These are phyloP conservation scores for Ambrosiella cleistominuta DNA, from an alignment of 2,329 filamentous ascomycete genomes.

Conservation along the genomic window DNA sequence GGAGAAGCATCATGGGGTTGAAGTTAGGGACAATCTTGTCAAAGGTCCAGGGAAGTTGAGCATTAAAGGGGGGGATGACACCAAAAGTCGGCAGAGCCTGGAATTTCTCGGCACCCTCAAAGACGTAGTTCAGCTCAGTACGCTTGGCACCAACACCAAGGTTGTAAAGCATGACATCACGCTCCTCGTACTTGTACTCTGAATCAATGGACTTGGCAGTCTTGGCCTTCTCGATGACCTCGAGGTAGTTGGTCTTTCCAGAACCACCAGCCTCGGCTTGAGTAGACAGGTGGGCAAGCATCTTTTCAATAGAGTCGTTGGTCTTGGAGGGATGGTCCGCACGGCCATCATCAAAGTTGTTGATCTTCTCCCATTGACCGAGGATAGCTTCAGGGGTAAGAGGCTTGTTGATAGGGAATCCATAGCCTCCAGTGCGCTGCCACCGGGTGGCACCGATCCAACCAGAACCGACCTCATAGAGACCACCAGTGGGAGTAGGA, in stretches of 20 bases:
- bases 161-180: slow-evolving; percentile 89
- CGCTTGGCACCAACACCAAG: slow-evolving; percentile 84
- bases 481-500: slow-evolving; percentile 65
- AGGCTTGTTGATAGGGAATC: slow-evolving; percentile 73
- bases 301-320: slow-evolving; percentile 59
- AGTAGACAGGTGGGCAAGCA: slow-evolving; percentile 71
- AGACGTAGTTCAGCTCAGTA: slow-evolving; percentile 72
- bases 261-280: slow-evolving; percentile 45
- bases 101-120: slow-evolving; percentile 82
- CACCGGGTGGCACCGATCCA: slow-evolving; percentile 87
- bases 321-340: slow-evolving; percentile 71
- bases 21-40: slow-evolving; percentile 85
- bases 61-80: slow-evolving; percentile 85
- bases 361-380: slow-evolving; percentile 59
- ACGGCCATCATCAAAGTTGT: slow-evolving; percentile 72
- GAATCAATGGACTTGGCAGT: slow-evolving; percentile 52
- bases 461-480: slow-evolving; percentile 90
- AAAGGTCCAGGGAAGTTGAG: slow-evolving; percentile 61
- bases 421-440: slow-evolving; percentile 79
- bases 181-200: slow-evolving; percentile 68
- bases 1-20: slow-evolving; percentile 94
- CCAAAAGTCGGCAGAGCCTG: slow-evolving; percentile 89
- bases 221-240: slow-evolving; percentile 60
- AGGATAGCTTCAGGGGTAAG: slow-evolving; percentile 72
- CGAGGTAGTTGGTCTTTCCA: slow-evolving; percentile 37